Evolutionary conservation across 140 eudicot genomes (phyloP), one percentile per base, ranked within the genome.

Genomic region (Oenanthe javanica): DNA sequence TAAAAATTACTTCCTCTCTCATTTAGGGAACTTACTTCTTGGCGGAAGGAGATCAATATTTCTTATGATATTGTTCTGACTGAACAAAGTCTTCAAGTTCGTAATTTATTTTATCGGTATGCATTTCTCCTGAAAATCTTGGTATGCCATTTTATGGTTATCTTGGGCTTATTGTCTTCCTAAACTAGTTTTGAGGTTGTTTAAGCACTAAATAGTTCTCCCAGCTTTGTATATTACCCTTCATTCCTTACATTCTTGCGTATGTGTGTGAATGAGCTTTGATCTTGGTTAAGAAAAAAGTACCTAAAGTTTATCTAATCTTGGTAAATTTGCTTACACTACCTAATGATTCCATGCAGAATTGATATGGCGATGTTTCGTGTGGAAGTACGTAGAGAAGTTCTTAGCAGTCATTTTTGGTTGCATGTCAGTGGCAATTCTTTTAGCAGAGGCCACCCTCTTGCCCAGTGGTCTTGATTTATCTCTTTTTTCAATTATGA

Each of bases 351-450:
- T 81, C 16, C 72, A 76, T 75, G 79, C 89, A 93, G 98, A 93
- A 80, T 80, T 93, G 80, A 79, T 91, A 71, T 91, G 98, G 96
- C 90, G 96, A 52, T 93, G 97, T 85, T 77, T 90, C 81, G 71
- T 94, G 79, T 77, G 83, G 86, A 90, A 83, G 87, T 91, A 90
- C 83, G 80, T 94, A 36, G 80, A 92, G 79, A 94, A 85, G 77
- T 79, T 92, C 76, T 85, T 89, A 80, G 94, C 94, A 21, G 76
- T 89, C 61, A 72, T 94, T 83, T 93, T 94, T 81, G 96, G 98
- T 81, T 92, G 89, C 85, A 91, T 94, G 97, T 94, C 98, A 66
- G 98, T 79, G n/a, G 93, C 98, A n/a, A 94, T 94, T 64, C 97
- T 94, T 75, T 85, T 94, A 80, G 98, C 97, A 40, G 98, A 92